These are phyloP conservation scores for Austropuccinia psidii DNA, from an alignment of 1,284 basidiomycete species.

Conservation along the genomic window DNA sequence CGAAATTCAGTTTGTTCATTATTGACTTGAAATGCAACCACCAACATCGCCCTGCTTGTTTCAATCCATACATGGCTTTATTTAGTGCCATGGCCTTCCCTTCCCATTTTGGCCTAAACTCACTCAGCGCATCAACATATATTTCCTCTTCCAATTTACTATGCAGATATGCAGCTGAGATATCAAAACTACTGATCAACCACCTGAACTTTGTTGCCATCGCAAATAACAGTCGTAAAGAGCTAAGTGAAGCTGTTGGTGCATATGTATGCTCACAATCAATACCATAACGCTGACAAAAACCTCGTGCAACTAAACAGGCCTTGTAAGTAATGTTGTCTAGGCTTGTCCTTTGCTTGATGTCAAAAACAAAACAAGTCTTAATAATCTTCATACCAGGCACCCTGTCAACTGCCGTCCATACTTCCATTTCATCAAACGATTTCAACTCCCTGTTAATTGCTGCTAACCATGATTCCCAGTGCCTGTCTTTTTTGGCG, in stretches of 20 bases:
- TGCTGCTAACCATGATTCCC: not conserved
- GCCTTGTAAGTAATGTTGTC: not conserved
- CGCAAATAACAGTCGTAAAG: not conserved
- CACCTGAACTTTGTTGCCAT: not conserved
- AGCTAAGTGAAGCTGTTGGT: not conserved
- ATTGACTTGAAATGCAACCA: not conserved
- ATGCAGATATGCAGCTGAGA: not conserved
- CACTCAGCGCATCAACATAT: not conserved
- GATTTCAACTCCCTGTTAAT: not conserved
- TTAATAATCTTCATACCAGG: not conserved
- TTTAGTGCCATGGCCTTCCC: not conserved
- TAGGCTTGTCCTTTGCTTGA: not conserved
- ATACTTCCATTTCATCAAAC: not conserved
- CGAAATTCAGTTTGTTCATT: not conserved
- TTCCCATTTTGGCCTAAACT: not conserved
- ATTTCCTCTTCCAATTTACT: constrained; percentile 2
- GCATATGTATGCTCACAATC: not conserved
- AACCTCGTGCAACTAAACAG: not conserved
- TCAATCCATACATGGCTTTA: not conserved
- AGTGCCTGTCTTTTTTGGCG: not conserved
- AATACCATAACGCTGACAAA: not conserved
- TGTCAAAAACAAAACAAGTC: not conserved
- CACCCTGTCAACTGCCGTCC: not conserved
- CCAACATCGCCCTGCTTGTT: not conserved
- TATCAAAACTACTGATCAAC: not conserved